Evolutionary conservation across 2,329 filamentous ascomycete genomes (phyloP), one percentile per base, ranked within the genome.

Genomic region (Penicillium griseofulvum): DNA sequence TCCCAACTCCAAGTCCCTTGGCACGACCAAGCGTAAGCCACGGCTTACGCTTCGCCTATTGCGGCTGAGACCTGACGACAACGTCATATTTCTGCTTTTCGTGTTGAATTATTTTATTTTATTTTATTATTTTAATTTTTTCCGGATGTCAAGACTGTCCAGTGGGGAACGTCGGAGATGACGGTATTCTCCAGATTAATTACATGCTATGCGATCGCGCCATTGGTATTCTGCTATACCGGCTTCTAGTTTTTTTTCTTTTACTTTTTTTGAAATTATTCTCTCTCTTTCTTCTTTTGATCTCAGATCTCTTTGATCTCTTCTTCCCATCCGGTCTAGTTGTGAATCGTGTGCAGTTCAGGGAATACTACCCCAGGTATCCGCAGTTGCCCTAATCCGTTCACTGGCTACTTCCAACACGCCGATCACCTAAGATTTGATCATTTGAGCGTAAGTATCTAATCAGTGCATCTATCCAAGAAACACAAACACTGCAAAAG

Each of bases 81-180:
- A 62, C 57, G 59, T 65, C 62, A 64, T 62, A 53, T 42, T 31
- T n/a, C 39, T 37, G 28, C 26, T 19, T 43, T 22, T 41, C 24
- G 22, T 9, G n/a, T 42, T 14, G 19, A 50, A 59, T 61, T 54
- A 42, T 52, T 49, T 41, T 47, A 24, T 38, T 55, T 61, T 57
- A 57, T 5, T 26, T 2, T 4, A 8, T 8, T 41, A 12, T 42
- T 5, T 26, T 2, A 2, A 8, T 8, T 41, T 16, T 42, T 29
- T 51, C 39, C 24, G 29, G 24, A 28, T 41, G 33, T 36, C 12
- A 19, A 31, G 28, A 22, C 22, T 22, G 26, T 14, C 10, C 16
- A 42, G 29, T 39, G 24, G 36, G 22, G 42, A 26, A 39, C 7
- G 33, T n/a, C 26, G 51, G n/a, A 37, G 47, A 58, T 49, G 46